A percentile compares a stretch with the other conserved stretches of the same genome.
Evolutionary conservation across 2,329 filamentous ascomycete species (phyloP).

Genomic region (Cercospora brassicicola): DNA sequence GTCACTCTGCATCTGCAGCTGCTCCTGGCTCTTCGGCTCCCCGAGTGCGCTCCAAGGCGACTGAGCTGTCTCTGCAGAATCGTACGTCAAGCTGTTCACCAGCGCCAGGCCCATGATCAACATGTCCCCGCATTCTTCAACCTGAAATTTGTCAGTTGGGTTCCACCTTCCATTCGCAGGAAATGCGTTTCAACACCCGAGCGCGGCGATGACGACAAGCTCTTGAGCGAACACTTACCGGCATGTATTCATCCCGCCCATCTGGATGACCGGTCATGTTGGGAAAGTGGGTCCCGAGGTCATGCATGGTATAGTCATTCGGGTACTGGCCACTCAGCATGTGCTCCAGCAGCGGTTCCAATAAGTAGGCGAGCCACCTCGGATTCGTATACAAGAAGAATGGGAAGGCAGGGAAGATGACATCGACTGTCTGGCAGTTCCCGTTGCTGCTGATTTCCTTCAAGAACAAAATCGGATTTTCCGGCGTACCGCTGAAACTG

Average conservation of each 20-base stretch:
- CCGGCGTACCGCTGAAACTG: slow-evolving; percentile 66
- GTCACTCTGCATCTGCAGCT: slow-evolving; percentile 29
- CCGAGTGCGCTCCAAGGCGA: slow-evolving; percentile 60
- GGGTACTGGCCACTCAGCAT: slow-evolving; percentile 81
- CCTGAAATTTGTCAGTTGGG: slow-evolving; percentile 2
- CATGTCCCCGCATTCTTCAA: slow-evolving; percentile 80
- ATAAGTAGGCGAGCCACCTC: slow-evolving; percentile 72
- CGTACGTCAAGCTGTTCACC: slow-evolving; percentile 70
- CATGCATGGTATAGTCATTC: slow-evolving; percentile 77
- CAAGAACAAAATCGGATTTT: slow-evolving; percentile 73
- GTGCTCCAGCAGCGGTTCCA: slow-evolving; percentile 79
- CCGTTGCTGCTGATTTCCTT: slow-evolving; percentile 80
- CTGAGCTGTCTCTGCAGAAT: slow-evolving; percentile 55
- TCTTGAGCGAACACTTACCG: slow-evolving; percentile 38
- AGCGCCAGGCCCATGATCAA: slow-evolving; percentile 65
- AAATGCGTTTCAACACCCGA: not conserved
- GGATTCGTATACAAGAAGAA: slow-evolving; percentile 87
- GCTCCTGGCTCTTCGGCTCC: slow-evolving; percentile 20
- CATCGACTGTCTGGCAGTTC: slow-evolving; percentile 79
- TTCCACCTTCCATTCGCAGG: not conserved
- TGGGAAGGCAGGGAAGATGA: slow-evolving; percentile 82
- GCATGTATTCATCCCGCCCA: slow-evolving; percentile 72
- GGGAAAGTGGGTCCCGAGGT: slow-evolving; percentile 70
- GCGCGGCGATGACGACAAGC: not conserved
- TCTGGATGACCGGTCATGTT: slow-evolving; percentile 73